Evolutionary conservation across 2,329 filamentous ascomycete species (phyloP).

Genomic region (Cercospora nicotianae): DNA sequence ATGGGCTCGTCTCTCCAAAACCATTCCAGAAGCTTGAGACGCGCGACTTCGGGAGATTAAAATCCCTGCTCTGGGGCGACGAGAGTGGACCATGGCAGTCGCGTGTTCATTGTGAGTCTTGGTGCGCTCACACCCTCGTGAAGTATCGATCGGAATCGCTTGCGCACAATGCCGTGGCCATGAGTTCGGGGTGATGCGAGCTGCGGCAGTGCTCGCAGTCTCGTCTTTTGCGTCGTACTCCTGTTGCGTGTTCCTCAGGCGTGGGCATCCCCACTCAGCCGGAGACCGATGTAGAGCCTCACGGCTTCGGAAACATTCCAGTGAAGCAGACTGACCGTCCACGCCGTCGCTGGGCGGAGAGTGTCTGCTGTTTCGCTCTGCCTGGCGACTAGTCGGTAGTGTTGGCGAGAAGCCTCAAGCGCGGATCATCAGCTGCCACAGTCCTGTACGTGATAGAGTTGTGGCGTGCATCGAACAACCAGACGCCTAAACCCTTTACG

Average conservation of each 20-base stretch:
- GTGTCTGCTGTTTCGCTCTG: neutral
- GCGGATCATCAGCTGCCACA: neutral
- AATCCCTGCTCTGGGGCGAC: neutral
- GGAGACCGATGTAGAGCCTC: neutral
- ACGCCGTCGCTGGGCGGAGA: neutral
- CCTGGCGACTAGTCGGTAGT: neutral
- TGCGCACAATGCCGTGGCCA: neutral
- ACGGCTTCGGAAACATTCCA: neutral
- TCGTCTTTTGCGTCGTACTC: neutral
- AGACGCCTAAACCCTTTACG: neutral
- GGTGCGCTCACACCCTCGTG: neutral
- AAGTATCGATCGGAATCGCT: neutral
- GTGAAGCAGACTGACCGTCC: neutral
- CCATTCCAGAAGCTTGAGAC: neutral
- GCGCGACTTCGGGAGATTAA: neutral
- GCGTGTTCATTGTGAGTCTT: neutral
- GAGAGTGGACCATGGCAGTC: neutral
- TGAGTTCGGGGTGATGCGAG: neutral
- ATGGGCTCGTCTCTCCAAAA: neutral
- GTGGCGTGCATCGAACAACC: constrained; percentile 10
- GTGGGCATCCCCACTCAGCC: neutral
- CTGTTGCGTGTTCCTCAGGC: neutral
- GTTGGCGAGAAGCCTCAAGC: neutral
- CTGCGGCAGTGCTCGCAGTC: neutral
- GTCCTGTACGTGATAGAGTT: neutral